Conservation (phyloP, 202 grass and related monocot species). For the Alloteropsis angusta region DNA sequence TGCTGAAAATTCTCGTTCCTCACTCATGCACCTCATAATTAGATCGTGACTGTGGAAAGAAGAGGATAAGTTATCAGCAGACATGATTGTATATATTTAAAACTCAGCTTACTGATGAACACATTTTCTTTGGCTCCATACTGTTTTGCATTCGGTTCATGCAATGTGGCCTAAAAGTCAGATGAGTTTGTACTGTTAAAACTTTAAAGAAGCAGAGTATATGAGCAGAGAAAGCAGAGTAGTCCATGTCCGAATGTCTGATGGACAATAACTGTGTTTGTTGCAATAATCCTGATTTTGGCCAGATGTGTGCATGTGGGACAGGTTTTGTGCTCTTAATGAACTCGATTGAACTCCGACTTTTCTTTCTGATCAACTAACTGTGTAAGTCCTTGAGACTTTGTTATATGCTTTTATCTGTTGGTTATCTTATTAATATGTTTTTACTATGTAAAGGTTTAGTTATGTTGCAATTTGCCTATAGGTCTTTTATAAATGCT, state of each 20-base stretch:
- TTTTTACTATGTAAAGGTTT: not conserved
- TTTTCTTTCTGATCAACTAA: not conserved
- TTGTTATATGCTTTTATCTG: not conserved
- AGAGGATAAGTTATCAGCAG: not conserved
- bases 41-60: slow-evolving; percentile 9
- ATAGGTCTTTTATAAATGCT: not conserved
- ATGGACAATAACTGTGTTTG: not conserved
- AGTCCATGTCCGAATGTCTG: not conserved
- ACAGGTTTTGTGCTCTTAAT: not conserved
- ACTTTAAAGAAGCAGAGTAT: not conserved
- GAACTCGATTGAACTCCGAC: not conserved
- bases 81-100: not conserved
- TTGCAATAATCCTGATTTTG: not conserved
- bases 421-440: not conserved
- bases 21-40: not conserved
- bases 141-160: slow-evolving; percentile 18
- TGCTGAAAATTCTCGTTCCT: not conserved
- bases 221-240: slow-evolving; percentile 2
- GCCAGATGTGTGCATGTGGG: not conserved
- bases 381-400: not conserved
- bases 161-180: not conserved
- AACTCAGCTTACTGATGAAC: not conserved
- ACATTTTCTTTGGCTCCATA: slow-evolving; percentile 4
- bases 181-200: not conserved
- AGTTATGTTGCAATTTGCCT: not conserved